Evolutionary conservation across 495 filamentous ascomycete genomes (phyloP).

Genomic region (Aspergillus affinis): DNA sequence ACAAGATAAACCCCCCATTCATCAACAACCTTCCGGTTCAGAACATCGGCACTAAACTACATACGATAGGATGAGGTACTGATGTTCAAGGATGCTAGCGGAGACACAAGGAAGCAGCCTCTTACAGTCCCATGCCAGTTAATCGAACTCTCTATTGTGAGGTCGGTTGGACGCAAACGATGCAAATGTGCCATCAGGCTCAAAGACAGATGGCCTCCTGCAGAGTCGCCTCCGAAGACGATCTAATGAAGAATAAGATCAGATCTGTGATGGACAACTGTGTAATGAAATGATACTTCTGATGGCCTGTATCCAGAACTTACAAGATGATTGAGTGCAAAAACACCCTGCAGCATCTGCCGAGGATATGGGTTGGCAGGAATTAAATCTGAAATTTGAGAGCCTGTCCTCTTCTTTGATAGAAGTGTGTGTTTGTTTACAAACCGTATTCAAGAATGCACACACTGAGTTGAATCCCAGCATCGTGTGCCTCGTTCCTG

Average conservation of each 20-base stretch:
- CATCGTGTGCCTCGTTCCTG: constrained; percentile 12
- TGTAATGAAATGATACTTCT: constrained; percentile 11
- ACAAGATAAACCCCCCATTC: constrained; percentile 18
- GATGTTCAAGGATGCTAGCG: constrained; percentile 23
- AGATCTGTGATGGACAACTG: not conserved
- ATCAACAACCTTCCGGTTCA: constrained; percentile 15
- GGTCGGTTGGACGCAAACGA: constrained; percentile 8
- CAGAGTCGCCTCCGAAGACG: constrained; percentile 27
- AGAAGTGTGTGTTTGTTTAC: too few species aligned
- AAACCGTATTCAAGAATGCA: constrained; percentile 25
- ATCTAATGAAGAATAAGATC: constrained; percentile 13
- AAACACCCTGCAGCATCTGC: constrained; percentile 21
- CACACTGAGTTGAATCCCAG: constrained; percentile 20
- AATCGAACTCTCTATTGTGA: not conserved
- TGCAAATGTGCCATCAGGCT: constrained; percentile 21
- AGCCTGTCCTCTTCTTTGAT: too few species aligned
- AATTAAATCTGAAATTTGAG: constrained; percentile 14
- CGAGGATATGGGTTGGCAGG: constrained; percentile 20
- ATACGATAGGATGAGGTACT: constrained; percentile 15
- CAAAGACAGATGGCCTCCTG: constrained; percentile 26
- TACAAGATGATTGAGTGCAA: constrained; percentile 20
- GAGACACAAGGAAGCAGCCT: constrained; percentile 27
- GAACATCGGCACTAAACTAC: constrained; percentile 22
- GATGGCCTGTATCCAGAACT: constrained; percentile 15
- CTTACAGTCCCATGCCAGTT: constrained; percentile 1